Conservation (phyloP, 352 stramenopile genomes). For the Plasmopara viticola region DNA sequence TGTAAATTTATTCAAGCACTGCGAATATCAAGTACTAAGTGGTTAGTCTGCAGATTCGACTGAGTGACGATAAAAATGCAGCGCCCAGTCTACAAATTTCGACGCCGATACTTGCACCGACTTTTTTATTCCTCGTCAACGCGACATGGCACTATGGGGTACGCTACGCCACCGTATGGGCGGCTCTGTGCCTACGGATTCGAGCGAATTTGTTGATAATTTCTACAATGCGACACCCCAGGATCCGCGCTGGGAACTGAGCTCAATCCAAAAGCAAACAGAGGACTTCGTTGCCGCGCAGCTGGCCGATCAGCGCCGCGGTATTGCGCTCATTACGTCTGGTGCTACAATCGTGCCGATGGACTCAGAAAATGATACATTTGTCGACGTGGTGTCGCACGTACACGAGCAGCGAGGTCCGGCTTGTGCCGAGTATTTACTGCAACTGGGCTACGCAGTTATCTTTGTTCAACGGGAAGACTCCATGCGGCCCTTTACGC, state of each 20-base stretch:
- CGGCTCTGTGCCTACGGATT: slow-evolving; percentile 49
- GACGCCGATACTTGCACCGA: too few relatives aligned
- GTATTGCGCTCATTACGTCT: slow-evolving; percentile 76
- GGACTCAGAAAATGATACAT: slow-evolving; percentile 52
- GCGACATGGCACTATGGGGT: slow-evolving; percentile 71
- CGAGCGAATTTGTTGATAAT: slow-evolving; percentile 65
- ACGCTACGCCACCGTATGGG: slow-evolving; percentile 73
- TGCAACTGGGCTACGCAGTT: slow-evolving; percentile 73
- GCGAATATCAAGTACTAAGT: too few relatives aligned
- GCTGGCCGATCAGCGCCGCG: slow-evolving; percentile 45
- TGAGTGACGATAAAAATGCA: too few relatives aligned
- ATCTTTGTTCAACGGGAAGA: slow-evolving; percentile 77
- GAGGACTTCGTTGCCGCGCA: slow-evolving; percentile 58
- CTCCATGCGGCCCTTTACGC: slow-evolving; percentile 75
- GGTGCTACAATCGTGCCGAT: slow-evolving; percentile 76
- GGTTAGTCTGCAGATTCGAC: too few relatives aligned
- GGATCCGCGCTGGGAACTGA: slow-evolving; percentile 53
- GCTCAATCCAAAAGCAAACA: slow-evolving; percentile 27
- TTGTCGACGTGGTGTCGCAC: slow-evolving; percentile 67
- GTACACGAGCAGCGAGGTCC: slow-evolving; percentile 73
- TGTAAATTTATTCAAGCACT: too few relatives aligned
- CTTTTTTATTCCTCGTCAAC: too few relatives aligned
- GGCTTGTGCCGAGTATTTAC: slow-evolving; percentile 70
- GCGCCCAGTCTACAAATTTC: too few relatives aligned
- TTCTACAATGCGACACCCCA: slow-evolving; percentile 76